Conservation (phyloP, 768 basidiomycete genomes). For the Podaxis sp. region DNA sequence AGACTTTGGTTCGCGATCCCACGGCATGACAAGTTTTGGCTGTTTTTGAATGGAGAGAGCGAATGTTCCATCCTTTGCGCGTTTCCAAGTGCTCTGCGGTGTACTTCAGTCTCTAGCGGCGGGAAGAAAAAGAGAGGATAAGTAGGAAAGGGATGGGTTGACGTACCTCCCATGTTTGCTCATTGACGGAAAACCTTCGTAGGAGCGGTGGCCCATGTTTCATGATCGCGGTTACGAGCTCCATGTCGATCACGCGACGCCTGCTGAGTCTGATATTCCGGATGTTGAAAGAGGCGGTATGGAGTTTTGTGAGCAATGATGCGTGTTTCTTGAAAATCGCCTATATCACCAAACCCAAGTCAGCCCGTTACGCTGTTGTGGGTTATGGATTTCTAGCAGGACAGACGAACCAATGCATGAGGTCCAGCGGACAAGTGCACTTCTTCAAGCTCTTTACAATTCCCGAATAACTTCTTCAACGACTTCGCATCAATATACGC, state of each 20-base stretch:
- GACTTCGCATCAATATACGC: conserved; percentile 31
- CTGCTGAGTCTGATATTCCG: conserved; percentile 28
- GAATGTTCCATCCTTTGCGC: not conserved
- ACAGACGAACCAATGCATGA: conserved; percentile 31
- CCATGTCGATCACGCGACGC: conserved; percentile 20
- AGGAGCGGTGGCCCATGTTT: conserved; percentile 26
- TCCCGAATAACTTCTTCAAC: conserved; percentile 28
- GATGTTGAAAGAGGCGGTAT: conserved; percentile 33
- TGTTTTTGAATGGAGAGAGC: not conserved
- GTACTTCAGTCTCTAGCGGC: too few relatives aligned
- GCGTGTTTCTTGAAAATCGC: conserved; percentile 26
- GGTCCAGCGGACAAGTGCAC: conserved; percentile 30
- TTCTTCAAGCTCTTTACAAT: conserved; percentile 37
- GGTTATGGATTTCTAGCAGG: not conserved
- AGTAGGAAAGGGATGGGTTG: not conserved
- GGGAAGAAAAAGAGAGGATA: not conserved
- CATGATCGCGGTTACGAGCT: conserved; percentile 26
- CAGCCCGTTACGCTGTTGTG: not conserved
- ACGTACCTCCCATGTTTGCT: conserved; percentile 33
- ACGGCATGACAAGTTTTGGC: not conserved
- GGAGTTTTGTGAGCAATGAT: conserved; percentile 25
- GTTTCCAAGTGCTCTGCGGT: conserved; percentile 6
- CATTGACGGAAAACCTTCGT: conserved; percentile 32
- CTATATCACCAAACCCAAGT: conserved; percentile 13
- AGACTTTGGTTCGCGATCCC: not conserved